Evolutionary conservation across 768 basidiomycete species (phyloP).

Genomic region (Podaxis sp.): DNA sequence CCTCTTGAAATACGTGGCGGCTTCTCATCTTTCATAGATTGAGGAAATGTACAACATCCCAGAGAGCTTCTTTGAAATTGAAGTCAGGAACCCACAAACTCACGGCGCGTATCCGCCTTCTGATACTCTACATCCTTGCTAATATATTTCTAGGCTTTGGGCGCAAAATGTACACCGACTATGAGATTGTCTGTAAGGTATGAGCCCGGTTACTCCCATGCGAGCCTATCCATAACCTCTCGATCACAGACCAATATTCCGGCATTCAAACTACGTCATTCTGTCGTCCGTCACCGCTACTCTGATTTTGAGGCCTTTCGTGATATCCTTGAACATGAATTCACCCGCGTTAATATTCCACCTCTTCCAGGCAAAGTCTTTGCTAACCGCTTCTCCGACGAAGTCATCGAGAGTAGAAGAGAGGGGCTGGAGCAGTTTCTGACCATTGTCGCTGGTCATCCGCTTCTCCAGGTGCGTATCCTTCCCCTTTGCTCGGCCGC

Average conservation of each 20-base stretch:
- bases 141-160: constrained; percentile 68
- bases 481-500: background rate
- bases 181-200: constrained; percentile 97
- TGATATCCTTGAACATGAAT: constrained; percentile 96
- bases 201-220: constrained; percentile 20
- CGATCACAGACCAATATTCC: constrained; percentile 89
- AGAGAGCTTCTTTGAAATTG: constrained; percentile 96
- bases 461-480: constrained; percentile 80
- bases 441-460: constrained; percentile 96
- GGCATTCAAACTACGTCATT: constrained; percentile 94
- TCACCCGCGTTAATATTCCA: constrained; percentile 96
- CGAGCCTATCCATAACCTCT: background rate
- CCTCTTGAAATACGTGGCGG: background rate
- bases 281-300: constrained; percentile 83
- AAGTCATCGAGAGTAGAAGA: constrained; percentile 89
- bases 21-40: constrained; percentile 50
- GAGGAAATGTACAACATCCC: constrained; percentile 99
- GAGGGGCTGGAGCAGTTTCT: constrained; percentile 95
- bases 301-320: constrained; percentile 97
- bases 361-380: constrained; percentile 97
- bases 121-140: background rate
- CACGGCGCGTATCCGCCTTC: constrained; percentile 61
- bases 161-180: constrained; percentile 99
- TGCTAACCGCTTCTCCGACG: constrained; percentile 96
- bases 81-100: constrained; percentile 95